Conservation (phyloP, 148 eudicot species). For the Vaccinium corymbosum region DNA sequence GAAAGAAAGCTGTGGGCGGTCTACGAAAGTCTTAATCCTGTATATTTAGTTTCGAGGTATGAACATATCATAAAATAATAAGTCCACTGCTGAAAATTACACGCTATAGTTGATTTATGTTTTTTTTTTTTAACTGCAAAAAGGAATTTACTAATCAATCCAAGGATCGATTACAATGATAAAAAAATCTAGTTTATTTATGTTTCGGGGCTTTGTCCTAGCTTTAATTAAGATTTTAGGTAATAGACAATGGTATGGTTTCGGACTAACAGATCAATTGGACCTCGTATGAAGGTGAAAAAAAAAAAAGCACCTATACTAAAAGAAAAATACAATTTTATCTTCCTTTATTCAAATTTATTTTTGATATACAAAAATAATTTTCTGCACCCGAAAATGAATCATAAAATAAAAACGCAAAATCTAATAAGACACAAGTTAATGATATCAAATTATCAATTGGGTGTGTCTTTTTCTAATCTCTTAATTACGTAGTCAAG, state of each 20-base stretch:
- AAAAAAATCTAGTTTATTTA: background rate
- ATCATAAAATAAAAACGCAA: background rate
- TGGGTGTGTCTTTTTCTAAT: too few species aligned
- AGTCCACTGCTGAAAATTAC: background rate
- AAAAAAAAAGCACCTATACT: too few species aligned
- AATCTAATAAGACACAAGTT: background rate
- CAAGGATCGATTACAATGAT: too few species aligned
- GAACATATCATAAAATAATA: background rate
- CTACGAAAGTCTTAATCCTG: background rate
- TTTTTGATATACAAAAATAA: background rate
- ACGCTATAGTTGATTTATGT: background rate
- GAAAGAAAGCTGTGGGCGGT: background rate
- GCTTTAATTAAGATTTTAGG: background rate
- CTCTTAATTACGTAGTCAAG: too few species aligned
- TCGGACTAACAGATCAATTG: too few species aligned
- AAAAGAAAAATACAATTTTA: background rate
- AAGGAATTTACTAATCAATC: too few species aligned
- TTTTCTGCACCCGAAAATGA: background rate
- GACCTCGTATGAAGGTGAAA: too few species aligned
- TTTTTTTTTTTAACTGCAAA: too few species aligned
- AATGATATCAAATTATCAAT: too few species aligned
- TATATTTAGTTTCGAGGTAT: too few species aligned
- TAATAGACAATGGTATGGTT: background rate
- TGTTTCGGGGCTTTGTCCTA: background rate
- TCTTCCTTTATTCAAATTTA: background rate